Base-by-base conservation (phyloP, 345 rosid genomes). In the Stellera chamaejasme region DNA sequence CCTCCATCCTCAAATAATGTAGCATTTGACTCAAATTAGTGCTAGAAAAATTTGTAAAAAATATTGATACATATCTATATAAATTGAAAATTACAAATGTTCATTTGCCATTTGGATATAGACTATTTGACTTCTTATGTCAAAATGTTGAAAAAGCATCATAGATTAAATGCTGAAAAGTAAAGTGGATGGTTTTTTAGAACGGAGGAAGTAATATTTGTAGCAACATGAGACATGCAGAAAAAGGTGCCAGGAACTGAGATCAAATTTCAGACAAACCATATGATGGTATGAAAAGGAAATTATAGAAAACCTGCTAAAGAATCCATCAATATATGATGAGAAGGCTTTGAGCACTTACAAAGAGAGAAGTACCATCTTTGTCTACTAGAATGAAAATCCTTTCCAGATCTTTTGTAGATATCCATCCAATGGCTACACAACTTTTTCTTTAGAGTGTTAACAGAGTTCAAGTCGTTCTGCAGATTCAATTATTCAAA, bases 331-430 rank as follows among this genome's bases (percentile, higher is more conserved):
- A 5, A n/a, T 11, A 49, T 42, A 32, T 28, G 11, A 66, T n/a
- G 45, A 59, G 14, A 11, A 7, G 48, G 67, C n/a, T 43, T 55
- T 36, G 47, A 23, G 45, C 44, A 75, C 98, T 58, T 77, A 91
- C 98, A 91, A n/a, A 88, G 78, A 60, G 87, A 78, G 69, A 88
- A 85, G 76, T 83, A 83, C 32, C 66, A 54, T 69, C 86, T 83
- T 61, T 83, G 86, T 57, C 70, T 76, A 28, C 96, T 85, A 43
- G 77, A 81, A 74, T 71, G 72, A 49, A 91, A 83, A 61, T 83
- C 86, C 63, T 66, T 75, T 64, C 86, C 88, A 41, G 83, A 73
- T 64, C 54, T 68, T 61, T 70, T 69, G 71, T 77, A 79, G 64
- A 71, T 48, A 60, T 88, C 84, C 62, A 82, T 64, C 96, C 98